phyloP scores from a whole-genome alignment of 768 basidiomycete species.

The Hypholoma sublateritium region DNA sequence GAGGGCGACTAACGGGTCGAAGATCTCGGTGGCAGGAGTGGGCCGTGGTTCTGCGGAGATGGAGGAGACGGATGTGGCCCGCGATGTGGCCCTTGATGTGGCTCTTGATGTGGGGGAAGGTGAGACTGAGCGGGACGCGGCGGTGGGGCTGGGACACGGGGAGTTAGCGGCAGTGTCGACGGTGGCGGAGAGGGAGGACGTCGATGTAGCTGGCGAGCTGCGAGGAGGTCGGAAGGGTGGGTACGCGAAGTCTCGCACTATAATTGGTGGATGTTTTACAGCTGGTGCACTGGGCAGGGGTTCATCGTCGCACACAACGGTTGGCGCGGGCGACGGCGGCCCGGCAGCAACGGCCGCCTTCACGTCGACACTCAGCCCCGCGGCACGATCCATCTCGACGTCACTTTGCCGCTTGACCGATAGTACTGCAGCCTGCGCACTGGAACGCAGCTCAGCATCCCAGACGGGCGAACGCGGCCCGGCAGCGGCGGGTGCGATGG shows the following conservation, averaged over 20 bases:
- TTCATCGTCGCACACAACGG: neutral
- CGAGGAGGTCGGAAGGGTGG: neutral
- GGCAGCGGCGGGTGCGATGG: neutral
- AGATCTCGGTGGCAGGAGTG: constrained; percentile 30
- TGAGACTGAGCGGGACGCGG: too few relatives aligned
- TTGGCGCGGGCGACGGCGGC: neutral
- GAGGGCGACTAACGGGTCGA: constrained; percentile 37
- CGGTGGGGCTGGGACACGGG: too few relatives aligned
- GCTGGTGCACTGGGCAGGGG: neutral
- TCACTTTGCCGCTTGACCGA: too few relatives aligned
- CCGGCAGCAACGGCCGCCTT: neutral
- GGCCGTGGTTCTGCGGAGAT: neutral
- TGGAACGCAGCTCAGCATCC: too few relatives aligned
- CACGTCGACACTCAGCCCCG: too few relatives aligned
- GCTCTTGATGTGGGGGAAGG: constrained; percentile 1
- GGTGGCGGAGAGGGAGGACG: neutral
- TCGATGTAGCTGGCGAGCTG: neutral
- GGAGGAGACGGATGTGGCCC: neutral
- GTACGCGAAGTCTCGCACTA: constrained; percentile 42
- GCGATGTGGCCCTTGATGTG: constrained; percentile 2
- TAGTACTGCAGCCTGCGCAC: too few relatives aligned
- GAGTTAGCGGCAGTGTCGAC: neutral
- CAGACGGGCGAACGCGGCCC: neutral
- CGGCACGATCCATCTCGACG: too few relatives aligned
- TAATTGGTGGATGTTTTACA: constrained; percentile 23